These are phyloP conservation scores for Penicillium aurantiogriseum DNA, from an alignment of 2,329 filamentous ascomycete species.

Conservation along the genomic window DNA sequence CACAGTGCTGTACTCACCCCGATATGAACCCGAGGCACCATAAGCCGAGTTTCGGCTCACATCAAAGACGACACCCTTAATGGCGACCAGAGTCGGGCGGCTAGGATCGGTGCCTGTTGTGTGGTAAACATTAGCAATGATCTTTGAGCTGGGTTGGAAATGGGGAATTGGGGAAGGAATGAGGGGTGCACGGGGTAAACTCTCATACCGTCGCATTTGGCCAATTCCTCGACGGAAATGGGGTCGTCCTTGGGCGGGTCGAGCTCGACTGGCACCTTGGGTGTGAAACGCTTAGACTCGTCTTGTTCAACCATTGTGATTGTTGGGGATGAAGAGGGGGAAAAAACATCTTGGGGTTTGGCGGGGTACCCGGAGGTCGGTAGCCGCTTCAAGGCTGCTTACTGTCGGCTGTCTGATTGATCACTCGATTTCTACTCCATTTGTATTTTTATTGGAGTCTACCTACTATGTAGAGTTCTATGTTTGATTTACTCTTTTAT, in stretches of 20 bases:
- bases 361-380: conserved; percentile 13
- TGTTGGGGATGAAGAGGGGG: conserved; percentile 21
- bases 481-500: no score
- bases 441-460: neutral
- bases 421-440: neutral
- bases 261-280: conserved; percentile 54
- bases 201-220: conserved; percentile 75
- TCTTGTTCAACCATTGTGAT: conserved; percentile 32
- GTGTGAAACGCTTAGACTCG: conserved; percentile 39
- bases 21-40: conserved; percentile 75
- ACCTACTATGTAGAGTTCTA: no score
- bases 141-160: neutral
- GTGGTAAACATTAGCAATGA: neutral
- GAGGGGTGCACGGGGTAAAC: neutral
- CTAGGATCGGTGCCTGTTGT: conserved; percentile 38
- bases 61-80: conserved; percentile 91
- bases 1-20: conserved; percentile 59
- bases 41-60: conserved; percentile 89
- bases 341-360: conserved; percentile 17
- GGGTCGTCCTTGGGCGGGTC: conserved; percentile 82
- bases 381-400: conserved; percentile 10
- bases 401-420: conserved; percentile 17
- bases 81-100: conserved; percentile 59
- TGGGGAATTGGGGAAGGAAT: neutral
- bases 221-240: conserved; percentile 76